Evolutionary conservation across 768 basidiomycete genomes (phyloP).

Genomic region (Kwoniella mangroviensis): DNA sequence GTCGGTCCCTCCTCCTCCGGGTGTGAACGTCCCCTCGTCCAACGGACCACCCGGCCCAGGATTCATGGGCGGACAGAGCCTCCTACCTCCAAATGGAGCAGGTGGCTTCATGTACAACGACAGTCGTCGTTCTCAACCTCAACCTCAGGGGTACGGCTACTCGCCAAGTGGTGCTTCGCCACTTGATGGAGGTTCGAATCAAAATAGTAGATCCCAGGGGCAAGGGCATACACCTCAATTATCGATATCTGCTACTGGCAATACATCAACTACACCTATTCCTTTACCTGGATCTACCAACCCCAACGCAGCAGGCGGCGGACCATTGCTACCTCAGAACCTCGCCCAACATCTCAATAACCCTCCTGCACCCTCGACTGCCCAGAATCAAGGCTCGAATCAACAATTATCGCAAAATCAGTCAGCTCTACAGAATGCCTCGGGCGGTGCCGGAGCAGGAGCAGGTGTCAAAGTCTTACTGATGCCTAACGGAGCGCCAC

Average conservation of each 20-base stretch:
- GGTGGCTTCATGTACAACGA: slow-evolving; percentile 10
- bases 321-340: slow-evolving; percentile 47
- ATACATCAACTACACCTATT: slow-evolving; percentile 11
- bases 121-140: neutral
- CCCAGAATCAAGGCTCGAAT: neutral
- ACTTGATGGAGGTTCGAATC: slow-evolving; percentile 3
- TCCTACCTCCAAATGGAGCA: slow-evolving; percentile 1
- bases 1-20: neutral
- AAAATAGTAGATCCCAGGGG: slow-evolving; percentile 1
- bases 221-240: slow-evolving; percentile 26
- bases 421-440: slow-evolving; percentile 34
- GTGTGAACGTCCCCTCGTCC: slow-evolving; percentile 3
- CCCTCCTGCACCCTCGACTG: slow-evolving; percentile 41
- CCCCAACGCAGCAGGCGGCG: slow-evolving; percentile 18
- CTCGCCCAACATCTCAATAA: slow-evolving; percentile 57
- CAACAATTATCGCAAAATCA: slow-evolving; percentile 1
- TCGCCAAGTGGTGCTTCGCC: slow-evolving; percentile 3
- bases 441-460: neutral
- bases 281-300: slow-evolving; percentile 25
- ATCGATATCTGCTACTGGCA: neutral
- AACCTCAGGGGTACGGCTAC: neutral
- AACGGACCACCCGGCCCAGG: slow-evolving; percentile 7
- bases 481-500: slow-evolving; percentile 50
- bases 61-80: neutral
- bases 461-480: slow-evolving; percentile 48